phyloP scores from a whole-genome alignment of 305 asterid genomes.

The Rubia peregrina region DNA sequence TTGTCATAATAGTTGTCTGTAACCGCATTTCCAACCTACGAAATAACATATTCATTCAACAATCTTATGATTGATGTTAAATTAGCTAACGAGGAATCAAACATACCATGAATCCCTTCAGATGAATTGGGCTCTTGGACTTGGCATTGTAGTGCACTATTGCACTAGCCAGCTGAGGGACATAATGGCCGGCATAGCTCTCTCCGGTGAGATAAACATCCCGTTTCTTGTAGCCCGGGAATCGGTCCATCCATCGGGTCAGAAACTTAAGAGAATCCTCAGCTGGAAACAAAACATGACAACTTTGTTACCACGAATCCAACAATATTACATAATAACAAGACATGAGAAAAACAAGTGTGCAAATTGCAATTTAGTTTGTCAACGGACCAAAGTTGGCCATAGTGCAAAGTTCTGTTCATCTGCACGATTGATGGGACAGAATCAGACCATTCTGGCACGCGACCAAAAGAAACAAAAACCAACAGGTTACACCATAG shows the following conservation, averaged over 20 bases:
- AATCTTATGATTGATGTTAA: not conserved
- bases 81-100: not conserved
- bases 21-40: conserved; percentile 88
- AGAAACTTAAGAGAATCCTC: conserved; percentile 72
- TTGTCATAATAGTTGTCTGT: conserved; percentile 88
- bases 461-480: not conserved
- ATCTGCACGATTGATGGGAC: conserved; percentile 14
- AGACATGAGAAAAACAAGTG: too few relatives aligned
- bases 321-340: too few relatives aligned
- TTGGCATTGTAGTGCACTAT: conserved; percentile 52
- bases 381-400: not conserved
- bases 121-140: conserved; percentile 42
- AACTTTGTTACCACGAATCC: too few relatives aligned
- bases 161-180: conserved; percentile 76
- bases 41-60: not conserved
- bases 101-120: conserved; percentile 83
- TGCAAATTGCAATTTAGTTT: too few relatives aligned
- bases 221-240: conserved; percentile 68
- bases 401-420: not conserved
- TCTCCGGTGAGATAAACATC: conserved; percentile 74
- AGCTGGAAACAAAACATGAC: conserved; percentile 31
- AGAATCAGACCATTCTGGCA: conserved; percentile 10
- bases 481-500: not conserved
- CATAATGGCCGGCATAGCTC: conserved; percentile 96
- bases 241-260: conserved; percentile 70